phyloP scores from a whole-genome alignment of 2,329 filamentous ascomycete species.

The Nannizzia gypsea region DNA sequence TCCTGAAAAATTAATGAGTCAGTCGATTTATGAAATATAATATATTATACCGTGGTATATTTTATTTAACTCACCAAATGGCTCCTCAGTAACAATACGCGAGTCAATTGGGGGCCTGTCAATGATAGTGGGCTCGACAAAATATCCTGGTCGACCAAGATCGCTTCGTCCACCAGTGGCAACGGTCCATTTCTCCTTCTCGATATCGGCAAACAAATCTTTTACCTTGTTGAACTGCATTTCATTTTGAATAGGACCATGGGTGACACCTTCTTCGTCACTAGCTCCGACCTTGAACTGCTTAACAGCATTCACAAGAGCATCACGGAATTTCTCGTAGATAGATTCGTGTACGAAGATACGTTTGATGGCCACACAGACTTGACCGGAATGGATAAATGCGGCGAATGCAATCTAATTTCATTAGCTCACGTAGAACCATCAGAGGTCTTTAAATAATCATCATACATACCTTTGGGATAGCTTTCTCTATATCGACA shows the following conservation, averaged over 20 bases:
- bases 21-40: neutral
- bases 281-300: constrained; percentile 28
- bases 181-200: constrained; percentile 42
- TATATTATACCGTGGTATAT: neutral
- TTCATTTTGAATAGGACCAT: constrained; percentile 52
- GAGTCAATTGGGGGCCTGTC: constrained; percentile 46
- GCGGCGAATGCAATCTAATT: constrained; percentile 36
- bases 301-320: constrained; percentile 37
- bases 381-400: constrained; percentile 43
- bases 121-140: constrained; percentile 49
- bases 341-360: constrained; percentile 51
- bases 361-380: constrained; percentile 47
- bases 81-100: constrained; percentile 47
- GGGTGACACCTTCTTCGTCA: constrained; percentile 35
- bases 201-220: constrained; percentile 45
- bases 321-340: constrained; percentile 44
- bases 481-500: constrained; percentile 38
- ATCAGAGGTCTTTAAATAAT: neutral
- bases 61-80: constrained; percentile 40
- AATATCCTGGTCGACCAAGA: constrained; percentile 38
- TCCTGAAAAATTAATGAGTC: constrained; percentile 23
- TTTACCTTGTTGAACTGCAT: constrained; percentile 54
- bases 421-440: neutral
- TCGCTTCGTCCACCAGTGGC: constrained; percentile 38
- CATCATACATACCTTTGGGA: constrained; percentile 24